Evolutionary conservation across 805 yeast species (phyloP), one percentile per base, ranked within the genome.

Genomic region (Schizosaccharomyces cryophilus): DNA sequence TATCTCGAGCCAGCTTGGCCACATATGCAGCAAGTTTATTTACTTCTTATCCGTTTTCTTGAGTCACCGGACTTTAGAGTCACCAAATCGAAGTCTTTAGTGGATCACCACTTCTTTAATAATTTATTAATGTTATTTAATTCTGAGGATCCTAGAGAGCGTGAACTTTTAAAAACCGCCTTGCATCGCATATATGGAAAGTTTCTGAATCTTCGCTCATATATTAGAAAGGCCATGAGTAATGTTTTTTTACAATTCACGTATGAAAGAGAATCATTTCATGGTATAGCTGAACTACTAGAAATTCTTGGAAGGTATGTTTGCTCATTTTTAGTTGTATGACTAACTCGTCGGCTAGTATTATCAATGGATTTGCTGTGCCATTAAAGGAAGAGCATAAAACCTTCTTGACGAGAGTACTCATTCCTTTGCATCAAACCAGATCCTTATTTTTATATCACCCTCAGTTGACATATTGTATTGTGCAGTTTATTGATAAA

Each of bases 301-400:
- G 98, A 93, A 73, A 93, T 93, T 62, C 78, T 93, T 65, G 98
- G 98, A 51, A 51, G 56, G 56, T 51, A 51, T 11, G 56, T 4
- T 51, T 6, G 9, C 21, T 45, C 7, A 4, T 38, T n/a, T 29
- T 29, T 31, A 15, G 29, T n/a, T 29, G 55, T 9, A 19, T 40
- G 21, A 42, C 35, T 21, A 21, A 58, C 47, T 29, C 19, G 2
- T 9, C 6, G 9, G 7, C 2, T 9, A 85, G 95, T 21, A 93
- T 93, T 67, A 93, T 93, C 69, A 93, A 93, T 72, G 98, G 98
- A 15, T 93, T 93, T 75, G 98, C 98, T 1, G 77, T 93, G 64
- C 98, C 98, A 4, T 78, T 93, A 67, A 93, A 93, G 70, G 97
- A 93, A 67, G 98, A 93, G 72, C 98, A 93, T 73, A 93, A 93